A percentile compares a stretch with the other conserved stretches of the same genome.
phyloP scores from a whole-genome alignment of 768 basidiomycete genomes.

The Rhizopogon vulgaris region DNA sequence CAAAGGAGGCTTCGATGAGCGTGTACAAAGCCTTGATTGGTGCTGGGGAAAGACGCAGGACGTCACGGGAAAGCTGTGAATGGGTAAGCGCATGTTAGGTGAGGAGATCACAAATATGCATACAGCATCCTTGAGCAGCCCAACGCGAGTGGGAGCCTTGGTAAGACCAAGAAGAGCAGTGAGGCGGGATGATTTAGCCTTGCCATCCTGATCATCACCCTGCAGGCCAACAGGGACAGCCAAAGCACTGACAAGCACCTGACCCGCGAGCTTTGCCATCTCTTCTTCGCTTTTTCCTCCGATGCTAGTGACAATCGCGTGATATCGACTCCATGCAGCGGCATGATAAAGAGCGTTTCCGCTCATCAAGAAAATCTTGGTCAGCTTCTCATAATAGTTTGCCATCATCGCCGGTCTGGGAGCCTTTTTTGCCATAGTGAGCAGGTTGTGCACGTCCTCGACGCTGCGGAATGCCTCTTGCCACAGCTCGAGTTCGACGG shows the following conservation, averaged over 20 bases:
- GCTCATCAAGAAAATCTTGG: conserved; percentile 93
- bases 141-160: conserved; percentile 81
- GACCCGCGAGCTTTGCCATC: conserved; percentile 73
- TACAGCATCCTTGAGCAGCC: conserved; percentile 83
- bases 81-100: conserved; percentile 6
- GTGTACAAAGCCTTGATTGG: conserved; percentile 75
- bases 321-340: conserved; percentile 90
- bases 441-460: conserved; percentile 94
- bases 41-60: conserved; percentile 71
- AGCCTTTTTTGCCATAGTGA: conserved; percentile 89
- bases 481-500: conserved; percentile 97
- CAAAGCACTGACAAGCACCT: conserved; percentile 88
- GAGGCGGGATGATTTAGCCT: conserved; percentile 69
- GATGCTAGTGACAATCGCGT: conserved; percentile 62
- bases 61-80: conserved; percentile 69
- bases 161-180: conserved; percentile 80
- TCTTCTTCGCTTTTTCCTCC: conserved; percentile 77
- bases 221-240: conserved; percentile 82
- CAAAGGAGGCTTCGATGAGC: conserved; percentile 88
- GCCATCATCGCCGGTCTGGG: conserved; percentile 97
- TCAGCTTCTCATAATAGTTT: conserved; percentile 97
- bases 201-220: conserved; percentile 44
- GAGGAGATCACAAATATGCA: background rate
- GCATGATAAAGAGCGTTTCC: conserved; percentile 95
- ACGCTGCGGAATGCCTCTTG: conserved; percentile 98